A percentile compares a stretch with the other conserved stretches of the same genome.
phyloP scores from a whole-genome alignment of 306 rosid genomes.

The Acacia melanoxylon region DNA sequence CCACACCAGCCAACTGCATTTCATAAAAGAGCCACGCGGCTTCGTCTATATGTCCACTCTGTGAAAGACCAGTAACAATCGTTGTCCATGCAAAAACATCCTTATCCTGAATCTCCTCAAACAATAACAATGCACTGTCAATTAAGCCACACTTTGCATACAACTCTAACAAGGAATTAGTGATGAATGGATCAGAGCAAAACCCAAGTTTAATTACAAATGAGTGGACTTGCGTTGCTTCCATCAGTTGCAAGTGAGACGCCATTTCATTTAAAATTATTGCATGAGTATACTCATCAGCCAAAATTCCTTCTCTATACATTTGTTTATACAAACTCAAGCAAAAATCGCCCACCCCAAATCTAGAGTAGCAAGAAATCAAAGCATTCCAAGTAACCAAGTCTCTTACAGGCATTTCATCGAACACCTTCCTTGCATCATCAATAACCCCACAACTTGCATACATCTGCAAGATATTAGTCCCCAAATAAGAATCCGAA shows the following conservation, averaged over 20 bases:
- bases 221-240: slow-evolving; percentile 13
- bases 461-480: slow-evolving; percentile 12
- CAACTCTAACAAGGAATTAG: slow-evolving; percentile 24
- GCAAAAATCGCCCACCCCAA: not conserved
- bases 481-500: not conserved
- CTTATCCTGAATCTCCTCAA: not conserved
- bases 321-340: not conserved
- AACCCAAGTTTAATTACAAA: not conserved
- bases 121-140: not conserved
- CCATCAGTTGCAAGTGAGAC: slow-evolving; percentile 19
- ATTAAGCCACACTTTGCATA: slow-evolving; percentile 21
- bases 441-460: not conserved
- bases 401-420: slow-evolving; percentile 15
- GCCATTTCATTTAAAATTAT: slow-evolving; percentile 22
- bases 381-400: slow-evolving; percentile 24
- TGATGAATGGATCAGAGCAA: slow-evolving; percentile 13
- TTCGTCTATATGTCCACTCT: slow-evolving; percentile 9
- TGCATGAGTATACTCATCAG: slow-evolving; percentile 4
- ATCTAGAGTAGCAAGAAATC: slow-evolving; percentile 15
- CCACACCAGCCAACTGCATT: slow-evolving; percentile 21
- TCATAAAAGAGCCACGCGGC: slow-evolving; percentile 4
- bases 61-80: slow-evolving; percentile 20
- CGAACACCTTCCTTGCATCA: slow-evolving; percentile 16
- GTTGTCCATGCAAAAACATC: slow-evolving; percentile 22
- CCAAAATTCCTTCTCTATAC: not conserved